Conservation (phyloP, 495 filamentous ascomycete species). For the Aspergillus panamensis region DNA sequence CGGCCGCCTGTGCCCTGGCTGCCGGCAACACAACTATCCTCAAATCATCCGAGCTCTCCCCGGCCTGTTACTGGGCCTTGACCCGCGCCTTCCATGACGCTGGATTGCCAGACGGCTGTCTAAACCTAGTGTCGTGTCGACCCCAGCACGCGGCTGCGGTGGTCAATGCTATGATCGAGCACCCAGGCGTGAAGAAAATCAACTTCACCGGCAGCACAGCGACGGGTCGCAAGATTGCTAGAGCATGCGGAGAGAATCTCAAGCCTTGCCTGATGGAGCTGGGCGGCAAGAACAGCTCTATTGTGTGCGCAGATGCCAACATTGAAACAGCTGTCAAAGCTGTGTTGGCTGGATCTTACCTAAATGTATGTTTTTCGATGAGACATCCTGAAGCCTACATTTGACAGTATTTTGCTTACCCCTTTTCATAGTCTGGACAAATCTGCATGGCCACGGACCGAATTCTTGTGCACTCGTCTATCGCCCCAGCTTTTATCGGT, state of each 20-base stretch:
- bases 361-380: constrained; percentile 40
- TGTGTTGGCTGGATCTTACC: constrained; percentile 48
- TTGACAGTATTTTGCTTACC: background rate
- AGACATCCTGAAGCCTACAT: too few relatives aligned
- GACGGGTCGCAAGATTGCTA: constrained; percentile 54
- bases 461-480: constrained; percentile 70
- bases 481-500: constrained; percentile 55
- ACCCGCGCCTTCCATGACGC: constrained; percentile 66
- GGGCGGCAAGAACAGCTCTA: constrained; percentile 57
- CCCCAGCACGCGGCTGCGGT: constrained; percentile 52
- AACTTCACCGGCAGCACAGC: constrained; percentile 59
- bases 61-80: constrained; percentile 69
- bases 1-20: constrained; percentile 72
- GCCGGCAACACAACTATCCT: constrained; percentile 74
- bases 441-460: constrained; percentile 89
- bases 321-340: constrained; percentile 48
- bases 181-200: constrained; percentile 55
- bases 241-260: constrained; percentile 48
- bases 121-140: constrained; percentile 52
- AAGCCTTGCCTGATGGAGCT: constrained; percentile 62
- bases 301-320: constrained; percentile 57
- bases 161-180: constrained; percentile 54
- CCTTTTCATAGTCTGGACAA: constrained; percentile 62
- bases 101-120: constrained; percentile 56
- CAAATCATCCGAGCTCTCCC: constrained; percentile 72